Base-by-base conservation (phyloP, 371 early-diverging fungal genomes). In the Lichtheimia corymbifera region DNA sequence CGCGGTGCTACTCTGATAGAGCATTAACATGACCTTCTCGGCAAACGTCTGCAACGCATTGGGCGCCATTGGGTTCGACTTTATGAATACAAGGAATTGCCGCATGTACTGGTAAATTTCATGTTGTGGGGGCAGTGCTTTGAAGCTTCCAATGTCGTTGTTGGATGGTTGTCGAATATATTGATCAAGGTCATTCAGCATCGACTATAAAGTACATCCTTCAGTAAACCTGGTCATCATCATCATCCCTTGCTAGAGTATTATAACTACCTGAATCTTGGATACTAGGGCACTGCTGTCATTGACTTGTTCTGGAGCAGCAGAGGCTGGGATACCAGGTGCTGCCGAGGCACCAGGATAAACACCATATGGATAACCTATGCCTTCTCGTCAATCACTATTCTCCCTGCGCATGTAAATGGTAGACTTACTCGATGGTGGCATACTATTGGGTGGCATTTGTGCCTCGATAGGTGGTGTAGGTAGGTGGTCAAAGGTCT, bases 11-110 rank as follows among this genome's bases (percentile, higher is more conserved):
- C 82, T 82, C 55, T 86, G 84, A 79, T 89, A 97, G 47, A 97
- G 66, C 55, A 88, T 76, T 63, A 87, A 82, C 7, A 97, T 89
- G 54, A 95, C 82, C 64, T 92, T 92, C 72, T 97, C 93, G 2
- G 92, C 85, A 70, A 95, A 89, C 7, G 87, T 75, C 64, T 93
- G 69, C 43, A 88, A 83, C 30, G 84, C 79, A 30, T 91, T 92
- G 40, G 92, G 90, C 2, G 88, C 85, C 22, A 80, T 78, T 53
- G 77, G 70, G 14, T 89, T 82, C 61, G 88, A 88, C 5, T 83
- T 68, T 9, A 90, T 81, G n/a, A 91, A 62, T 44, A 83, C 57
- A 6, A 86, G 75, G 15, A 95, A 87, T 63, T 93, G 88, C 14
- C 88, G 83, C 53, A 93, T 82, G 27, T 88, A 63, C 22, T 82